Percentiles rank a stretch among this genome's conserved stretches.
Conservation (phyloP, 1,284 basidiomycete genomes). For the Psilocybe mexicana region DNA sequence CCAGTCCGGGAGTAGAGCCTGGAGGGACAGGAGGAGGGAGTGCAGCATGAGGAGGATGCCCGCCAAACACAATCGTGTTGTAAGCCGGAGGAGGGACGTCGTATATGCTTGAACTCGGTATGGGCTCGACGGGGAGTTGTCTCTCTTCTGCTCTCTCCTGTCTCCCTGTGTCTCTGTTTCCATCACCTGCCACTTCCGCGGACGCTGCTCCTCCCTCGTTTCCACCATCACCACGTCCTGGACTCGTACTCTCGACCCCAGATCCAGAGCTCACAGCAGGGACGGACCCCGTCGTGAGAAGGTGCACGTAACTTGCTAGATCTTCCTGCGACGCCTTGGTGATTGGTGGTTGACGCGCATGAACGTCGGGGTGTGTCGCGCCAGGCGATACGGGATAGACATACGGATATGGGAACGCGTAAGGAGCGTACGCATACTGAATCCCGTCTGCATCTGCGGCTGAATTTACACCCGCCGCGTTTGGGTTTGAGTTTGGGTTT, state of each 20-base stretch:
- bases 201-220: neutral
- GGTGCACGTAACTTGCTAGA: slow-evolving; percentile 28
- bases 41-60: neutral
- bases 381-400: neutral
- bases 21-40: neutral
- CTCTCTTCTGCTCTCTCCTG: neutral
- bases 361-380: neutral
- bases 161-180: neutral
- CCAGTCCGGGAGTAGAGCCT: neutral
- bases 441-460: neutral
- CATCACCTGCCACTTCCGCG: neutral
- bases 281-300: slow-evolving; percentile 17
- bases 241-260: neutral
- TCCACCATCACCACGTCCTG: neutral
- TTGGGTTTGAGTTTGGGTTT: neutral
- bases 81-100: slow-evolving; percentile 40
- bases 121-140: neutral
- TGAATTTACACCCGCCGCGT: neutral
- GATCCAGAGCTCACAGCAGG: neutral
- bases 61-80: slow-evolving; percentile 20
- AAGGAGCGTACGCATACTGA: neutral
- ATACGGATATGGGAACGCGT: neutral
- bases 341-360: slow-evolving; percentile 18
- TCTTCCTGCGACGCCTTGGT: slow-evolving; percentile 26
- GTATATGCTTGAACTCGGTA: slow-evolving; percentile 19